Percentiles rank a stretch among this genome's conserved stretches.
Conservation (phyloP, 441 rosid species). For the Erodium texanum region DNA sequence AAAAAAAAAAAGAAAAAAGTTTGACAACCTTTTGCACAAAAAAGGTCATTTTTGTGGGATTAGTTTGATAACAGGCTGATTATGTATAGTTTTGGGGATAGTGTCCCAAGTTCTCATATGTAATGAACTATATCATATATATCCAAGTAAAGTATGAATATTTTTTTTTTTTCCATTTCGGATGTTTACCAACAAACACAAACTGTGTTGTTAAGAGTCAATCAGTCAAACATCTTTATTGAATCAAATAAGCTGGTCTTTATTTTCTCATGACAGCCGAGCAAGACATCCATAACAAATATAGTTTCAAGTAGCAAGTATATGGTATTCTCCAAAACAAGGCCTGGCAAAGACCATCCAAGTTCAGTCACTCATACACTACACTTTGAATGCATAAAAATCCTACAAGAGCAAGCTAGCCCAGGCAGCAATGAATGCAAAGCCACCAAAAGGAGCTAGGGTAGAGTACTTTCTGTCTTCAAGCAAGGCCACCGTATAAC, state of each 20-base stretch:
- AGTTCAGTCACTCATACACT: too few species aligned
- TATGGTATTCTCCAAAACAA: not conserved
- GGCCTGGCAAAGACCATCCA: too few species aligned
- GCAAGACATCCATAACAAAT: not conserved
- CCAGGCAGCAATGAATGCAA: slow-evolving; percentile 82
- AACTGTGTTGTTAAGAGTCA: not conserved
- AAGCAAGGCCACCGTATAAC: slow-evolving; percentile 50
- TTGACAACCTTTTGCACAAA: too few species aligned
- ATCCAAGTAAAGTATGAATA: not conserved
- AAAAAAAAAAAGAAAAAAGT: too few species aligned
- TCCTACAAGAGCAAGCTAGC: slow-evolving; percentile 64
- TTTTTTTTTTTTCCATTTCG: too few species aligned
- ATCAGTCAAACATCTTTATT: not conserved
- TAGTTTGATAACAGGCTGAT: too few species aligned
- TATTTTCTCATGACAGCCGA: not conserved
- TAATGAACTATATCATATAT: not conserved
- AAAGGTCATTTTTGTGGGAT: too few species aligned
- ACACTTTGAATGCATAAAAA: too few species aligned
- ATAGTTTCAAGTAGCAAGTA: not conserved
- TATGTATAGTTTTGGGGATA: not conserved
- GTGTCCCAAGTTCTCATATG: not conserved
- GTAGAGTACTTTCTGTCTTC: slow-evolving; percentile 53
- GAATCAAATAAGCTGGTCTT: not conserved
- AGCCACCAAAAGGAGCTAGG: slow-evolving; percentile 71
- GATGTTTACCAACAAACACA: not conserved